Conservation (phyloP, 2,329 filamentous ascomycete species). For the Fusarium sp. region DNA sequence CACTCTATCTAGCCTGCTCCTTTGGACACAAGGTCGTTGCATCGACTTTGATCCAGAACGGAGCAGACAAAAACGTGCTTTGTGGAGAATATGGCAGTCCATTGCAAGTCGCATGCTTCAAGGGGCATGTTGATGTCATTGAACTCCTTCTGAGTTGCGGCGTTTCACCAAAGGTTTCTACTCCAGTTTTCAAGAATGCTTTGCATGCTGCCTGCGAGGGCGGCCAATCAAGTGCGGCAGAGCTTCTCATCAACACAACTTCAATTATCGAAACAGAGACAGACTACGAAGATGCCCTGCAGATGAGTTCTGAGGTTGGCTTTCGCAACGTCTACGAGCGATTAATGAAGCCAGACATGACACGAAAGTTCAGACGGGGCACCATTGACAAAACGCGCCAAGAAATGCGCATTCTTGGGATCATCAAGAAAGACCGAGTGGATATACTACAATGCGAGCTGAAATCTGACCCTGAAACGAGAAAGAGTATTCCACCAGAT, state of each 20-base stretch:
- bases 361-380: background rate
- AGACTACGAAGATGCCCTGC: too few relatives aligned
- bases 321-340: background rate
- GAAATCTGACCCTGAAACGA: background rate
- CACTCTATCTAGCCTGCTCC: background rate
- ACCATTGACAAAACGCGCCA: too few relatives aligned
- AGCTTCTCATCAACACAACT: background rate
- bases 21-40: too few relatives aligned
- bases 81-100: constrained; percentile 4
- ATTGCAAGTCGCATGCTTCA: constrained; percentile 6
- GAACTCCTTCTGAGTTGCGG: background rate
- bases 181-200: background rate
- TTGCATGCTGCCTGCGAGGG: constrained; percentile 3
- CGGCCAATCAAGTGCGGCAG: background rate
- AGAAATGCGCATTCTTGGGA: too few relatives aligned
- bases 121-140: background rate
- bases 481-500: background rate
- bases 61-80: background rate
- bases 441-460: background rate
- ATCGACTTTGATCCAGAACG: too few relatives aligned
- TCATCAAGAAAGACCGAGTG: background rate
- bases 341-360: background rate
- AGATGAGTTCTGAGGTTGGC: too few relatives aligned
- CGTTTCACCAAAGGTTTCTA: background rate
- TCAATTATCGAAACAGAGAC: background rate